phyloP scores from a whole-genome alignment of 2,329 filamentous ascomycete genomes.

The Gyromitra esculenta region DNA sequence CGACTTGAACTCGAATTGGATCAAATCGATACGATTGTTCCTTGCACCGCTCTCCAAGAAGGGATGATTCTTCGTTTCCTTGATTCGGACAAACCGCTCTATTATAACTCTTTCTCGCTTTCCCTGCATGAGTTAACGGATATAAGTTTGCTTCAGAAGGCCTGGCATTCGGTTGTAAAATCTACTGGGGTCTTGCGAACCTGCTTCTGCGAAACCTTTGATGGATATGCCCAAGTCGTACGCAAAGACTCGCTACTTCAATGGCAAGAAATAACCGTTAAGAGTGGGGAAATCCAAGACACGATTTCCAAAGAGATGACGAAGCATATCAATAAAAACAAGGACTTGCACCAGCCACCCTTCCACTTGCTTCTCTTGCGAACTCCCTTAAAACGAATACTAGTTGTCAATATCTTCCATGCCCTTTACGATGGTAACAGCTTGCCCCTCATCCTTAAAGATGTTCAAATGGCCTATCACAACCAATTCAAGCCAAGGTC shows the following conservation, averaged over 20 bases:
- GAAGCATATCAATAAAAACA: conserved; percentile 68
- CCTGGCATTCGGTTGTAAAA: conserved; percentile 69
- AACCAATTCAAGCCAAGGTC: conserved; percentile 53
- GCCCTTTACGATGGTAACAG: conserved; percentile 87
- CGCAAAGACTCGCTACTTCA: conserved; percentile 62
- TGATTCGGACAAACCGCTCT: conserved; percentile 68
- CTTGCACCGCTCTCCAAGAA: conserved; percentile 86
- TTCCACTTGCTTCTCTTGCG: conserved; percentile 65
- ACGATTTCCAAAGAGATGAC: conserved; percentile 61
- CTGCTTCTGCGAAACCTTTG: conserved; percentile 74
- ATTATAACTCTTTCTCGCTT: conserved; percentile 81
- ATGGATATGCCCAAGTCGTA: conserved; percentile 80
- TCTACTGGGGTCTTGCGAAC: conserved; percentile 75
- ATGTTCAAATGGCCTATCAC: conserved; percentile 67
- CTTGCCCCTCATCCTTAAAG: conserved; percentile 72
- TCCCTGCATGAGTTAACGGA: conserved; percentile 61
- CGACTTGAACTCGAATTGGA: conserved; percentile 65
- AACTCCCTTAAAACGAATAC: conserved; percentile 57
- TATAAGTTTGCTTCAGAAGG: conserved; percentile 64
- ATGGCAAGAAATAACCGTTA: conserved; percentile 63
- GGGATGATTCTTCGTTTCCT: conserved; percentile 81
- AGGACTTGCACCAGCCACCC: conserved; percentile 64
- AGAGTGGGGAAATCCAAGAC: conserved; percentile 58
- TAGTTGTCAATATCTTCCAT: conserved; percentile 81
- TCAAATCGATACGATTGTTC: conserved; percentile 77